A percentile compares a stretch with the other conserved stretches of the same genome.
Evolutionary conservation across 2,329 filamentous ascomycete species (phyloP).

Genomic region (Aspergillus ruber): DNA sequence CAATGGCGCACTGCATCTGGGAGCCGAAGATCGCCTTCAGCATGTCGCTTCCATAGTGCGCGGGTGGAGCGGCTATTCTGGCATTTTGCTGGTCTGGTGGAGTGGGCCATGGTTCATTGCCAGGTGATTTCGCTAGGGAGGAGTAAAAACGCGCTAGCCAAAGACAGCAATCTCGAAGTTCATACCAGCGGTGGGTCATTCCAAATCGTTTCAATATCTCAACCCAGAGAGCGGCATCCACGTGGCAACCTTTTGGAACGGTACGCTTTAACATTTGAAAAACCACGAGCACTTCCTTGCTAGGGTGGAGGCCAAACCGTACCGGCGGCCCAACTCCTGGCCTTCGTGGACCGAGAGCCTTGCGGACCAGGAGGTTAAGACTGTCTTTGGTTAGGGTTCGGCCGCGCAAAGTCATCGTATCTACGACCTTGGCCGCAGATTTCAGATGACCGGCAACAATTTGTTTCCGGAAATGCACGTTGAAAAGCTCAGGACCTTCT

Average conservation of each 20-base stretch:
- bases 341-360: slow-evolving; percentile 25
- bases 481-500: slow-evolving; percentile 24
- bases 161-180: slow-evolving; percentile 46
- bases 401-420: slow-evolving; percentile 45
- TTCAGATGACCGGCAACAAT: slow-evolving; percentile 26
- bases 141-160: slow-evolving; percentile 46
- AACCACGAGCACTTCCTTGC: slow-evolving; percentile 39
- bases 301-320: slow-evolving; percentile 21
- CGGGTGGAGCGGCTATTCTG: neutral
- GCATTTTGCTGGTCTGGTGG: slow-evolving; percentile 4
- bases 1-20: slow-evolving; percentile 41
- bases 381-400: slow-evolving; percentile 40
- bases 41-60: slow-evolving; percentile 14
- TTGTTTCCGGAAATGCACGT: slow-evolving; percentile 36
- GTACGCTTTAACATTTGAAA: slow-evolving; percentile 44
- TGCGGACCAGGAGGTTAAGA: slow-evolving; percentile 37
- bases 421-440: slow-evolving; percentile 28
- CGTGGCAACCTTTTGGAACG: slow-evolving; percentile 38
- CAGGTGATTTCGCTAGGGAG: slow-evolving; percentile 5
- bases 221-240: slow-evolving; percentile 46
- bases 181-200: slow-evolving; percentile 48
- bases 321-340: slow-evolving; percentile 16
- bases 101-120: slow-evolving; percentile 6
- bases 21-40: slow-evolving; percentile 38
- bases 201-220: slow-evolving; percentile 56